These are phyloP conservation scores for Suillus clintonianus DNA, from an alignment of 768 basidiomycete species.

Conservation along the genomic window DNA sequence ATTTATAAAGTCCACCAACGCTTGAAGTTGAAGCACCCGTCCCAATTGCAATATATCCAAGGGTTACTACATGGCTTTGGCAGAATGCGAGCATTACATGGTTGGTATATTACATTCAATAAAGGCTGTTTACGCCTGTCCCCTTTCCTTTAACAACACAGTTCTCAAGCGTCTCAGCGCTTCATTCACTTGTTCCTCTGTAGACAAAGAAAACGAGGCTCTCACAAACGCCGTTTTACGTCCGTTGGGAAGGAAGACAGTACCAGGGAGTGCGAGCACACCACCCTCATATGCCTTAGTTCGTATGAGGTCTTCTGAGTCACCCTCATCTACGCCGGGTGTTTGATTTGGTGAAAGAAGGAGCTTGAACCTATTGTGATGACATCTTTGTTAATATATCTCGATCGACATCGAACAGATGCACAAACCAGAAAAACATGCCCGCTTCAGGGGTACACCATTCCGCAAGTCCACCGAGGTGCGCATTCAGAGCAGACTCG, in stretches of 20 bases:
- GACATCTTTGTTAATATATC: slow-evolving; percentile 16
- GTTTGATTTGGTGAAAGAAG: slow-evolving; percentile 38
- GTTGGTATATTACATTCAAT: background rate
- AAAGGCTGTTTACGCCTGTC: background rate
- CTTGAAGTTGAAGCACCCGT: background rate
- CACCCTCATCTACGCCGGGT: slow-evolving; percentile 44
- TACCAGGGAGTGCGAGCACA: slow-evolving; percentile 89
- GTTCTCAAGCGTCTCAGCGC: slow-evolving; percentile 63
- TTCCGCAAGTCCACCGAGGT: slow-evolving; percentile 78
- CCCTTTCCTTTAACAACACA: slow-evolving; percentile 35
- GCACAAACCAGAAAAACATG: slow-evolving; percentile 84
- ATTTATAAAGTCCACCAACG: background rate
- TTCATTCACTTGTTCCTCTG: slow-evolving; percentile 69
- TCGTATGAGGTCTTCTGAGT: slow-evolving; percentile 73
- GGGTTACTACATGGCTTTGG: background rate
- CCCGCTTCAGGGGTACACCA: slow-evolving; percentile 74
- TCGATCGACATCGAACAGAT: slow-evolving; percentile 6
- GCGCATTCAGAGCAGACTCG: slow-evolving; percentile 69
- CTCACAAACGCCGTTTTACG: slow-evolving; percentile 74
- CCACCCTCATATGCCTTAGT: slow-evolving; percentile 77
- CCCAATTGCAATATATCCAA: background rate
- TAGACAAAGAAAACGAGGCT: slow-evolving; percentile 75
- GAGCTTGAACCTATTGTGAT: slow-evolving; percentile 65
- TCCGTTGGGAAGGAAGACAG: slow-evolving; percentile 75
- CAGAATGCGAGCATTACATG: background rate